Conservation (phyloP, 1,284 basidiomycete genomes). For the Takashimella tepidaria region DNA sequence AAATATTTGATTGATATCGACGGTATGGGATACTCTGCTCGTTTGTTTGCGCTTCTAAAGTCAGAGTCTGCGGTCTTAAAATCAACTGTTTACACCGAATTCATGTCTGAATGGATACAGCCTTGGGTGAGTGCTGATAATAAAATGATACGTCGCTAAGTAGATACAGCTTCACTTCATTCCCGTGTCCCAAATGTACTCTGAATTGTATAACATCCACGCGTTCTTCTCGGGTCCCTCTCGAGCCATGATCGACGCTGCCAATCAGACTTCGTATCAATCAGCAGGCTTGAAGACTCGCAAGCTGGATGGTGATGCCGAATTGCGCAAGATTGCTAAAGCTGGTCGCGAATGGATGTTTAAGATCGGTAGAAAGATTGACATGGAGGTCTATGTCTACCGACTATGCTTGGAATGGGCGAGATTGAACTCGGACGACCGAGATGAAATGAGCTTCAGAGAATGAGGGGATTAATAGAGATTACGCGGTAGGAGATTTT, state of each 20-base stretch:
- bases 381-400: slow-evolving; percentile 88
- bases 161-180: slow-evolving; percentile 83
- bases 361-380: slow-evolving; percentile 68
- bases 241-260: slow-evolving; percentile 55
- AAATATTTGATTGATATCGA: slow-evolving; percentile 89
- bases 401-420: slow-evolving; percentile 84
- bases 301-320: slow-evolving; percentile 62
- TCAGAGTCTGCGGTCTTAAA: slow-evolving; percentile 81
- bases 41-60: slow-evolving; percentile 68
- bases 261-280: slow-evolving; percentile 48
- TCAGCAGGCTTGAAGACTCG: slow-evolving; percentile 43
- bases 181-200: slow-evolving; percentile 75
- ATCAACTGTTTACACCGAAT: slow-evolving; percentile 83
- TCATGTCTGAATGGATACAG: slow-evolving; percentile 60
- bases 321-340: slow-evolving; percentile 71
- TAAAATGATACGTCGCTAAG: not conserved
- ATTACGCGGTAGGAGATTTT: too few relatives aligned
- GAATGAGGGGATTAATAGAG: too few relatives aligned
- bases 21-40: slow-evolving; percentile 89
- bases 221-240: slow-evolving; percentile 83
- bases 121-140: slow-evolving; percentile 45
- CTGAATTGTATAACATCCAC: slow-evolving; percentile 86
- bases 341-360: slow-evolving; percentile 87
- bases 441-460: slow-evolving; percentile 68
- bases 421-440: slow-evolving; percentile 72